Evolutionary conservation across 176 grass and related monocot species (phyloP), one percentile per base, ranked within the genome.

Genomic region (Aegilops umbellulata): DNA sequence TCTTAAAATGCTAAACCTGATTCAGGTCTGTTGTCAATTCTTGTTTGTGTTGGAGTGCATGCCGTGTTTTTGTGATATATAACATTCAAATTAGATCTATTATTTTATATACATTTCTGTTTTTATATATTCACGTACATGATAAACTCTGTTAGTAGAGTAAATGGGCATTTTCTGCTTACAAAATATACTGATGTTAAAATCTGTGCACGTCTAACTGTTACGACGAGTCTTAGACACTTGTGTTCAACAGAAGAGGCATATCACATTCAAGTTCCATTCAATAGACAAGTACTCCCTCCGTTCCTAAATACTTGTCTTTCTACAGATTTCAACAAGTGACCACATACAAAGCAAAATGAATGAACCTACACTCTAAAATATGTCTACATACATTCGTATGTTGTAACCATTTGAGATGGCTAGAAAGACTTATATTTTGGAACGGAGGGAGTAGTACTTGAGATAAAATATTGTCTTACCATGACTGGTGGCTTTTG

Each of bases 1-100:
- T 73, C 77, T 88, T 57, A 95, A 94, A 94, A 98, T 98, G 96
- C 81, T 98, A 53, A 87, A 95, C 67, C 70, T 94, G 72, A 92
- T 98, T 86, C 93, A 98, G 91, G 96, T 92, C 30, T 11, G 49
- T 78, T 89, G 77, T 75, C 30, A 85, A 20, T 80, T 51, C 42
- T 80, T n/a, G n/a, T n/a, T n/a, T n/a, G n/a, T n/a, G n/a, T n/a
- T 65, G 27, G 25, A 62, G 15, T 15, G 30, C 17, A 51, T 67
- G 61, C 23, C 35, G 60, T 85, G 36, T 19, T 44, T 44, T 44
- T 44, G 41, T 44, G 41, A 13, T 44, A 44, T 44, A 44, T 42
- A 42, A 42, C 41, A 44, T 42, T 42, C 10, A 44, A 13, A 44
- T 44, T 44, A 44, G 41, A 44, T 44, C 11, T 44, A 44, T 60